These are phyloP conservation scores for Fusarium pininemorale DNA, from an alignment of 2,329 filamentous ascomycete species.

Conservation along the genomic window DNA sequence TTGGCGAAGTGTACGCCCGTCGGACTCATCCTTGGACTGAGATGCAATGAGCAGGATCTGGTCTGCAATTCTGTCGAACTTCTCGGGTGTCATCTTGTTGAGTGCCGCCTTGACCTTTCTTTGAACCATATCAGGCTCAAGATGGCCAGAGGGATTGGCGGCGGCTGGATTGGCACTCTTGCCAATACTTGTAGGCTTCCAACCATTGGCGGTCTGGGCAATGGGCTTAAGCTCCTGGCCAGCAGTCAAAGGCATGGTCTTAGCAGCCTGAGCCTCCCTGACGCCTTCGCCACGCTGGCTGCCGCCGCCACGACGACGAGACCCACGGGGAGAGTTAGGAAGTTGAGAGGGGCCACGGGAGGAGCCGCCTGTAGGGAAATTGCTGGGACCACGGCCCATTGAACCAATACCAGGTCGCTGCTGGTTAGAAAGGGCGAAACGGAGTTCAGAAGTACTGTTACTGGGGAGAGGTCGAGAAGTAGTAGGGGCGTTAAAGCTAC, in stretches of 20 bases:
- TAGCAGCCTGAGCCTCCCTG: constrained; percentile 77
- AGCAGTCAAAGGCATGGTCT: constrained; percentile 91
- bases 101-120: constrained; percentile 97
- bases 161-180: constrained; percentile 48
- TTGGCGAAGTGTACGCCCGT: constrained; percentile 93
- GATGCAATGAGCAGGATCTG: constrained; percentile 92
- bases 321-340: constrained; percentile 68
- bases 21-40: constrained; percentile 94
- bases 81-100: constrained; percentile 99
- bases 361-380: constrained; percentile 74
- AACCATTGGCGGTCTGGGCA: constrained; percentile 75
- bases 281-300: constrained; percentile 69
- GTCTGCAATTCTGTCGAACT: constrained; percentile 94
- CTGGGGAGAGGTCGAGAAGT: constrained; percentile 69
- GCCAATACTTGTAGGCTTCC: constrained; percentile 84
- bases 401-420: constrained; percentile 45
- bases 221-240: constrained; percentile 85
- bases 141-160: constrained; percentile 62
- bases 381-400: constrained; percentile 56
- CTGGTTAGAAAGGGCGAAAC: constrained; percentile 71
- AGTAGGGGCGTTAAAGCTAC: constrained; percentile 67
- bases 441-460: constrained; percentile 80
- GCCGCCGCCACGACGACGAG: constrained; percentile 47
- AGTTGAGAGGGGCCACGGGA: constrained; percentile 42
- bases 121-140: constrained; percentile 94